Conservation (phyloP, 495 filamentous ascomycete genomes). For the Bacidia gigantensis region DNA sequence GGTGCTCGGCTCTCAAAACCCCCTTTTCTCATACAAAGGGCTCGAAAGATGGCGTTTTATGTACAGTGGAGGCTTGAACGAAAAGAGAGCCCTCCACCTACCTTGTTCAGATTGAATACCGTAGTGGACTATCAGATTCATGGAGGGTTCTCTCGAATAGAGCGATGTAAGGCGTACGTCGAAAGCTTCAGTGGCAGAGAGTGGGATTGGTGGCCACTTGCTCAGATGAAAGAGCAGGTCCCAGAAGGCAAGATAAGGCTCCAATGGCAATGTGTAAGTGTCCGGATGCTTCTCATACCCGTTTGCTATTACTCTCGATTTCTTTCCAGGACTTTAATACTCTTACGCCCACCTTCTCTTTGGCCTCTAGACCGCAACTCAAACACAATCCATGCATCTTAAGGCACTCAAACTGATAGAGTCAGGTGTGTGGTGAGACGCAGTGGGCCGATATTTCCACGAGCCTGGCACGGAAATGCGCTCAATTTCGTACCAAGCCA, state of each 20-base stretch:
- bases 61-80: neutral
- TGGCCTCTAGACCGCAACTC: too few relatives aligned
- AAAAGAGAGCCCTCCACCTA: neutral
- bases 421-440: neutral
- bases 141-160: neutral
- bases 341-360: too few relatives aligned
- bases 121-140: neutral
- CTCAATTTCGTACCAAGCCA: neutral
- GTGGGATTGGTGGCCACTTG: constrained; percentile 9
- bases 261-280: constrained; percentile 6
- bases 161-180: constrained; percentile 1
- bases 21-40: neutral
- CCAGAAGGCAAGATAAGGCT: neutral
- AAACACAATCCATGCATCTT: too few relatives aligned
- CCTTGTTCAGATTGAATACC: neutral
- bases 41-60: neutral
- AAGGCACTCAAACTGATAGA: neutral
- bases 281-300: too few relatives aligned
- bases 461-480: neutral
- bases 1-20: neutral
- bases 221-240: neutral
- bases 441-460: neutral
- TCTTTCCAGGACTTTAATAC: too few relatives aligned
- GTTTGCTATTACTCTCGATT: too few relatives aligned
- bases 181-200: constrained; percentile 6